Base-by-base conservation (phyloP, 2,329 filamentous ascomycete species). In the Aspergillus udagawae region DNA sequence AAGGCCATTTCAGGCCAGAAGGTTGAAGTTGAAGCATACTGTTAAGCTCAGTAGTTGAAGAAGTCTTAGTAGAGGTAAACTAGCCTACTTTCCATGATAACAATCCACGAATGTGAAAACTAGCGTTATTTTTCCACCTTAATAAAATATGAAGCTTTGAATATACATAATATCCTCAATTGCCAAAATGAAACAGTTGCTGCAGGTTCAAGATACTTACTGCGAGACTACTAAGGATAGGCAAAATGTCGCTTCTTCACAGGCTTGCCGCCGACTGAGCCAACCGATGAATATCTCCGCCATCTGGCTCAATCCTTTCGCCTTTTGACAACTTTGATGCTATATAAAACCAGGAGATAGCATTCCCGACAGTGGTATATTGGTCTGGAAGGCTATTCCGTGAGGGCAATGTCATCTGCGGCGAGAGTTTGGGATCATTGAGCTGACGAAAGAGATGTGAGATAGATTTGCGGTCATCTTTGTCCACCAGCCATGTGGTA, bases 341-440 rank as follows among this genome's bases (percentile, higher is more conserved):
- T 20, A 92, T 77, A 70, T 89, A 92, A 71, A 89, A 82, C 88
- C 89, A 92, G 9, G 77, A 78, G 3, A 91, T 77, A 1, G 86
- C 87, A 70, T 92, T 91, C 0, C 89, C 89, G 0, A 91, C 87
- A 0, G 89, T 92, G 55, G 86, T 83, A 0, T 91, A 87, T 69
- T 92, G 89, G 66, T 92, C 89, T 75, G 0, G 27, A 10, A 58
- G 17, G 7, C 12, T 41, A 8, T 45, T 28, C 88, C 89, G n/a
- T n/a, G n/a, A n/a, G n/a, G n/a, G n/a, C n/a, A n/a, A 59, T 81
- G 85, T 84, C 86, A 91, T 89, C 56, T 77, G 77, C 53, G 82
- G 73, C 71, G 89, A 88, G 17, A 88, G 77, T 23, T 82, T 78
- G 2, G 81, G 66, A 62, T 91, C 79, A 0, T 79, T 84, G 70